These are phyloP conservation scores for Cyberlindnera euphorbiae DNA, from an alignment of 805 yeast genomes.

Conservation along the genomic window DNA sequence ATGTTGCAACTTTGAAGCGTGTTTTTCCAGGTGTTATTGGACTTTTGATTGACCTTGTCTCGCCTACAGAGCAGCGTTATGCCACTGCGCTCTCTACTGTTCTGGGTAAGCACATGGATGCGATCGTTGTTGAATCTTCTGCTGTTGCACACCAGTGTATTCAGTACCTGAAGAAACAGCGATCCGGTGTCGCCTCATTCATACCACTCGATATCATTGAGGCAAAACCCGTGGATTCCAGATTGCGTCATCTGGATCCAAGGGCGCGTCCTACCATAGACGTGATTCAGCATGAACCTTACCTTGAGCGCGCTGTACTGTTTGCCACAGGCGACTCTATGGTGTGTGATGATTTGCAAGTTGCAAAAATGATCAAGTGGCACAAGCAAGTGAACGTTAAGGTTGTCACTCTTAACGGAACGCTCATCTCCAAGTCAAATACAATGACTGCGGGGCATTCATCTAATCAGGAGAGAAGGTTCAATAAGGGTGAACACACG, in stretches of 20 bases:
- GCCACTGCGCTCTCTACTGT: constrained; percentile 71
- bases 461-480: constrained; percentile 44
- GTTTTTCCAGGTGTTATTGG: constrained; percentile 86
- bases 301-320: constrained; percentile 70
- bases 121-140: constrained; percentile 75
- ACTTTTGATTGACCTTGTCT: constrained; percentile 70
- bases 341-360: constrained; percentile 63
- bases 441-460: constrained; percentile 88
- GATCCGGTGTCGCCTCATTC: constrained; percentile 81
- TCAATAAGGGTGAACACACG: constrained; percentile 71
- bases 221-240: constrained; percentile 47
- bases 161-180: constrained; percentile 73
- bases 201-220: constrained; percentile 81
- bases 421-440: constrained; percentile 79
- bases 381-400: constrained; percentile 50
- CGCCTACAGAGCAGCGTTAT: constrained; percentile 68
- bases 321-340: constrained; percentile 77
- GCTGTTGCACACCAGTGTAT: constrained; percentile 72
- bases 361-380: constrained; percentile 77
- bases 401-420: constrained; percentile 78
- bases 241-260: constrained; percentile 47
- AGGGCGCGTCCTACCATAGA: constrained; percentile 69
- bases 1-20: constrained; percentile 61
- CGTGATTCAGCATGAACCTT: constrained; percentile 62
- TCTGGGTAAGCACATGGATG: constrained; percentile 74